Evolutionary conservation across 768 basidiomycete species (phyloP), one percentile per base, ranked within the genome.

Genomic region (Xerocomus potaroensis): DNA sequence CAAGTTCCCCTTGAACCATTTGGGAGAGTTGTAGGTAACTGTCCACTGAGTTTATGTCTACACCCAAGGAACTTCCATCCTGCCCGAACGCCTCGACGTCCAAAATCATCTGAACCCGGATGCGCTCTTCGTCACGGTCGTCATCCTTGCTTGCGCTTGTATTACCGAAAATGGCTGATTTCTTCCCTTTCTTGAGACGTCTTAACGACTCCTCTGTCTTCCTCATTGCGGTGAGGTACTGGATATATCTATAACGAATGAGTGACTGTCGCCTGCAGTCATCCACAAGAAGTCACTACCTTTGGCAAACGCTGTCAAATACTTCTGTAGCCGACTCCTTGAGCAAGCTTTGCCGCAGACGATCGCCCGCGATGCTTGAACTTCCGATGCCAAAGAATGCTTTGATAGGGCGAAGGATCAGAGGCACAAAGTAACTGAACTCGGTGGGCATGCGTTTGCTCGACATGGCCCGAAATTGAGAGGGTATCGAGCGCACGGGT

Each of bases 131-230:
- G 57, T 95, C 93, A 42, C 78, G 78, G 4, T 78, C 81, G 44
- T 90, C 87, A 9, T 79, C 79, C 41, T 72, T 78, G 22, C 69
- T 64, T 12, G 69, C 55, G 35, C 63, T 63, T 3, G 75, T 53
- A 39, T 69, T 71, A 23, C 87, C 79, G 57, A 98, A 96, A 21
- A 96, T 72, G 4, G 82, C 73, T 0, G 73, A 70, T 55, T 85
- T 90, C 59, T 89, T 91, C 35, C 87, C 86, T 64, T 89, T 95
- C 61, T 93, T 92, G 56, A 95, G 74, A 30, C 88, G 78, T 31
- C 85, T 75, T 21, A 98, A 70, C 10, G 90, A 86, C 60, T 93
- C 92, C 53, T 97, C 92, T 8, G 91, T 91, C 72, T 95, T 95
- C 65, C 83, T 88, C 78, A 94, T 91, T 1, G 81, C 79, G 9